Percentiles rank a stretch among this genome's conserved stretches.
Conservation (phyloP, 2,329 filamentous ascomycete genomes). For the Apiospora marii region DNA sequence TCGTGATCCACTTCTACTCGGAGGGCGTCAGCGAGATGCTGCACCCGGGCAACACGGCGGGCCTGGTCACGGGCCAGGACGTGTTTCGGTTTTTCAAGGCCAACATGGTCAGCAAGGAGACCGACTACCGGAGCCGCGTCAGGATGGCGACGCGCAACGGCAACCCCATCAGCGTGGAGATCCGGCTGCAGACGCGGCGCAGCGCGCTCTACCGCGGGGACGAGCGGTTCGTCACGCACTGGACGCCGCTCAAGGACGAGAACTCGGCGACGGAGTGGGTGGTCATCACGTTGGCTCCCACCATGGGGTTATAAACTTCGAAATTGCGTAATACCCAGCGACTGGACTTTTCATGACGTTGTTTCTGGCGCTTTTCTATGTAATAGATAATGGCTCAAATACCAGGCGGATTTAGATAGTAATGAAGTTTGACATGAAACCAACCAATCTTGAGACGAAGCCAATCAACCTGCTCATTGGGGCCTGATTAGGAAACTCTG, state of each 20-base stretch:
- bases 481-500: not conserved
- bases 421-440: not conserved
- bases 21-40: slow-evolving; percentile 36
- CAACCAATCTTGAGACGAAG: not conserved
- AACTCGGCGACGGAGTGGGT: slow-evolving; percentile 30
- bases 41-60: slow-evolving; percentile 27
- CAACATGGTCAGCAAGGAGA: slow-evolving; percentile 36
- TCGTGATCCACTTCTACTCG: slow-evolving; percentile 38
- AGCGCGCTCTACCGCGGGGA: slow-evolving; percentile 39
- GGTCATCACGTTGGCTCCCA: slow-evolving; percentile 29
- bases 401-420: not conserved
- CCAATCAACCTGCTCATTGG: not conserved
- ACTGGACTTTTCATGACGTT: too few species aligned
- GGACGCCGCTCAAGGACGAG: slow-evolving; percentile 37
- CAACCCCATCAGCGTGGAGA: slow-evolving; percentile 40
- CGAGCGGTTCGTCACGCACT: slow-evolving; percentile 34
- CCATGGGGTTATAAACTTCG: not conserved
- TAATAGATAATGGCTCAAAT: not conserved
- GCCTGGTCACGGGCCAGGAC: slow-evolving; percentile 35
- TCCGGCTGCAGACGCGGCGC: slow-evolving; percentile 38
- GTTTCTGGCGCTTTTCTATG: too few species aligned
- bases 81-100: slow-evolving; percentile 39
- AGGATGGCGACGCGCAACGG: slow-evolving; percentile 34
- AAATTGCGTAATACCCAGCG: too few species aligned
- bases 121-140: slow-evolving; percentile 36